Conservation (phyloP, 257 asterid species). For the Solanum medicagineum region DNA sequence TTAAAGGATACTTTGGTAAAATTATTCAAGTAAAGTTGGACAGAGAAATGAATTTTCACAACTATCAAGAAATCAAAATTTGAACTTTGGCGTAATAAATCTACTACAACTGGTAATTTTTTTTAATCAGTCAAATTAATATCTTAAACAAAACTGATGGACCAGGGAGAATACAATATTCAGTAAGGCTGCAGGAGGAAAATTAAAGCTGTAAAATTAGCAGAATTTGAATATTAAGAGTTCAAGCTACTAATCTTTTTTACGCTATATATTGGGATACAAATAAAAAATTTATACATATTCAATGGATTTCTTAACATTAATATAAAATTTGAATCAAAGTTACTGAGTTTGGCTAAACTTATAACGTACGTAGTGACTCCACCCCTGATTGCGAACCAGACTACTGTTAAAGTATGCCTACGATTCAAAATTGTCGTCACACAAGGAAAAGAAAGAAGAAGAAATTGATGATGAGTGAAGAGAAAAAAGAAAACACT, state of each 20-base stretch:
- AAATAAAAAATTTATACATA: too few species aligned
- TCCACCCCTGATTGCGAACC: too few species aligned
- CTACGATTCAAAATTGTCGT: too few species aligned
- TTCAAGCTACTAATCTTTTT: not conserved
- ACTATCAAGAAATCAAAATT: not conserved
- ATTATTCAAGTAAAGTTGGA: too few species aligned
- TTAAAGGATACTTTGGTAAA: too few species aligned
- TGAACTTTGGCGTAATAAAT: not conserved
- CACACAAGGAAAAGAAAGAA: too few species aligned
- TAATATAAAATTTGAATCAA: not conserved
- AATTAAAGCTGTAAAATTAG: not conserved
- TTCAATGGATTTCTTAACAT: too few species aligned
- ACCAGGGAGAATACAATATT: not conserved
- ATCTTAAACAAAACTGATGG: not conserved
- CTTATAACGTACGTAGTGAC: too few species aligned
- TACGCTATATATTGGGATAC: not conserved
- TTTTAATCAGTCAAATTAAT: not conserved
- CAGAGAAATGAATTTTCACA: not conserved
- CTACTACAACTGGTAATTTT: not conserved
- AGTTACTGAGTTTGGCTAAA: not conserved
- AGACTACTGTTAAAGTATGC: too few species aligned
- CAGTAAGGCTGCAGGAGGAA: not conserved
- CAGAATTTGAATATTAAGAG: not conserved
- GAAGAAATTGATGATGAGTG: too few species aligned
- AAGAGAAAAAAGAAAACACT: not conserved